phyloP scores from a whole-genome alignment of 176 grass and related monocot species.

The Bothriochloa decipiens region DNA sequence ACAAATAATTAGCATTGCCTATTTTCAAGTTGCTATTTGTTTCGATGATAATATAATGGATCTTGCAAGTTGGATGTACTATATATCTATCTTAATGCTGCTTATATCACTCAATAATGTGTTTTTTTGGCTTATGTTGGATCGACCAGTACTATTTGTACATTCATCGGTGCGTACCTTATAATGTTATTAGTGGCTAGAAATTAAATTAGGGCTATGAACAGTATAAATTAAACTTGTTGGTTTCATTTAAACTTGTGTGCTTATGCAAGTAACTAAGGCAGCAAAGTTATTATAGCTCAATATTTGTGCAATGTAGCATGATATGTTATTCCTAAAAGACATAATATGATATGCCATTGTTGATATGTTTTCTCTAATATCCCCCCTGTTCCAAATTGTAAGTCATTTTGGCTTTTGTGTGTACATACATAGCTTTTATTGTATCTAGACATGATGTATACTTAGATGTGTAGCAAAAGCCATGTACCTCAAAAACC shows the following conservation, averaged over 20 bases:
- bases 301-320: background rate
- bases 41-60: background rate
- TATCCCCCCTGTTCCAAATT: background rate
- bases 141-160: background rate
- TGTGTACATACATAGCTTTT: no score
- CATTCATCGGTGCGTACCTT: background rate
- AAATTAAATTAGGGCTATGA: background rate
- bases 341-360: background rate
- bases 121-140: background rate
- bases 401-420: background rate
- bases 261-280: background rate
- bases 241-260: background rate
- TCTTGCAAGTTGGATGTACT: background rate
- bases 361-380: background rate
- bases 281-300: background rate
- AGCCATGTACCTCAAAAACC: no score
- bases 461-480: no score
- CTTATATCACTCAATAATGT: background rate
- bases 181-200: background rate
- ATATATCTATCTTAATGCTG: background rate
- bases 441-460: no score
- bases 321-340: background rate
- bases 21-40: background rate
- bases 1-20: background rate
- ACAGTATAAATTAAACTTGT: background rate